Evolutionary conservation across 352 stramenopile species (phyloP).

Genomic region (Bremia lactucae): DNA sequence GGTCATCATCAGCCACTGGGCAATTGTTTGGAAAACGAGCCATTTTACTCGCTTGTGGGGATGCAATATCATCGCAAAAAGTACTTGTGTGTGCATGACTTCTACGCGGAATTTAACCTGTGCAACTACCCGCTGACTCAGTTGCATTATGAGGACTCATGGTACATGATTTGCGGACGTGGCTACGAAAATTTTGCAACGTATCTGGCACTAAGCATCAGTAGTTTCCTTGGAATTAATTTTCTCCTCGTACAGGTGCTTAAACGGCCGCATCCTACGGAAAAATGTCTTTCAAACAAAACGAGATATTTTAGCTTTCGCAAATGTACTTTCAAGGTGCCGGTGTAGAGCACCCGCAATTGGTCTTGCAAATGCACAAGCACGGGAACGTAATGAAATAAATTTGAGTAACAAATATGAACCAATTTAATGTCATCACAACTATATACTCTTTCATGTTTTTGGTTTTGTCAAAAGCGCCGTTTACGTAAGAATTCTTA

Average conservation of each 20-base stretch:
- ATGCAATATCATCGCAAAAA: conserved; percentile 42
- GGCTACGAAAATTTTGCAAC: conserved; percentile 45
- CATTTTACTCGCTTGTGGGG: conserved; percentile 49
- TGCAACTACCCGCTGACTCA: conserved; percentile 75
- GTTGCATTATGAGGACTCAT: conserved; percentile 57
- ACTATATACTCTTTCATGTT: too few relatives aligned
- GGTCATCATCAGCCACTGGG: conserved; percentile 64
- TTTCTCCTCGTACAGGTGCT: conserved; percentile 61
- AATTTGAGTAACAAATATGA: too few relatives aligned
- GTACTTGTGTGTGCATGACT: conserved; percentile 69
- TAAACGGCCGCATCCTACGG: conserved; percentile 49
- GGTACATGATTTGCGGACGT: conserved; percentile 81
- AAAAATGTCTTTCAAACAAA: too few relatives aligned
- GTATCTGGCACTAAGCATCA: conserved; percentile 39
- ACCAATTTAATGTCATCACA: too few relatives aligned
- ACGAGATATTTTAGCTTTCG: too few relatives aligned
- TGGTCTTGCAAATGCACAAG: too few relatives aligned
- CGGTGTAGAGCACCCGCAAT: too few relatives aligned
- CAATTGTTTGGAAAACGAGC: conserved; percentile 52
- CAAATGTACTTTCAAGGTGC: too few relatives aligned
- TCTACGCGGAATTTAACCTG: conserved; percentile 76
- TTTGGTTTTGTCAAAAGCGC: too few relatives aligned
- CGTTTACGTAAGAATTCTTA: too few relatives aligned
- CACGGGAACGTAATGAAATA: too few relatives aligned
- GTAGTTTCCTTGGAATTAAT: conserved; percentile 37